Evolutionary conservation across 768 basidiomycete species (phyloP).

Genomic region (Boletus huronensis): DNA sequence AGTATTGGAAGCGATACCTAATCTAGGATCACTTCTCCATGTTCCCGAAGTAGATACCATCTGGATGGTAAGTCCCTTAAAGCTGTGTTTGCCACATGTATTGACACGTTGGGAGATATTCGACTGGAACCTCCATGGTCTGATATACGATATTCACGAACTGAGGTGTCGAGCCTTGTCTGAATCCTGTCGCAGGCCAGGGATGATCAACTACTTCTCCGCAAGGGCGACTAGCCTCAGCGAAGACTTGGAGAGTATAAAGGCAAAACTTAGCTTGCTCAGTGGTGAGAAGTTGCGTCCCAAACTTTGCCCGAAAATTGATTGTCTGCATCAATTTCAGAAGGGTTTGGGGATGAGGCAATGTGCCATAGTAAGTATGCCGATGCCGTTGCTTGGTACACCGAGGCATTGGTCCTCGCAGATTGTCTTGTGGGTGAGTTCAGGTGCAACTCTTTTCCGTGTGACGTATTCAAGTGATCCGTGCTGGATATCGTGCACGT

Average conservation of each 20-base stretch:
- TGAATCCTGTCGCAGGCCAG: not conserved
- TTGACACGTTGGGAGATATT: constrained; percentile 11
- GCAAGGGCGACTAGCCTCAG: not conserved
- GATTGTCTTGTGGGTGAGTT: constrained; percentile 3
- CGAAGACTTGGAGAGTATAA: constrained; percentile 5
- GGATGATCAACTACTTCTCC: not conserved
- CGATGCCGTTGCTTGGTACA: constrained; percentile 12
- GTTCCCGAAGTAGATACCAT: not conserved
- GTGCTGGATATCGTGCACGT: not conserved
- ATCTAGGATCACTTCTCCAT: constrained; percentile 1
- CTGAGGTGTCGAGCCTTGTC: constrained; percentile 8
- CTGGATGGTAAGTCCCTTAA: constrained; percentile 3
- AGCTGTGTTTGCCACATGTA: not conserved
- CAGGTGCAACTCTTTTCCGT: not conserved
- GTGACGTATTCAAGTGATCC: not conserved
- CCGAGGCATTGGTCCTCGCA: constrained; percentile 6
- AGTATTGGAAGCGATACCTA: not conserved
- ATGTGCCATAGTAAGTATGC: not conserved
- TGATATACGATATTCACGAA: constrained; percentile 8
- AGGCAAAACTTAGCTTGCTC: constrained; percentile 6
- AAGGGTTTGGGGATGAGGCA: constrained; percentile 12
- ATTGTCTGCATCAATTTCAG: not conserved
- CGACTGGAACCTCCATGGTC: constrained; percentile 2
- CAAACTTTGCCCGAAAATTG: not conserved
- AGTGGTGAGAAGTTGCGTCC: constrained; percentile 3